Base-by-base conservation (phyloP, 2,329 filamentous ascomycete species). In the Botrytis tulipae region DNA sequence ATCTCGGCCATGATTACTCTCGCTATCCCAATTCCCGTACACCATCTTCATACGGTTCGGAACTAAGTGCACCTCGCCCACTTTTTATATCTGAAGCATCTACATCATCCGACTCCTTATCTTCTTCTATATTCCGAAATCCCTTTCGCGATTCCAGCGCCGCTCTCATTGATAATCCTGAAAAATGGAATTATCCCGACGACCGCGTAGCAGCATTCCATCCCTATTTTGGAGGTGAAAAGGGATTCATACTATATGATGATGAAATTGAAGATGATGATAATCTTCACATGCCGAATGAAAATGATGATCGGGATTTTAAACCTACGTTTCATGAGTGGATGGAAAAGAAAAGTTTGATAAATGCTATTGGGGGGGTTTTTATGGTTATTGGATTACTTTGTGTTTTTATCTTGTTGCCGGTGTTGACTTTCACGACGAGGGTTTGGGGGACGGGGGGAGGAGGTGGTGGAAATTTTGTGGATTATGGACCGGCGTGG, bases 261-360 rank as follows among this genome's bases (percentile, higher is more conserved):
- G 83, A 87, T 74, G 83, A 87, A 74, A 82, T 84, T 66, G 87
- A 88, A 77, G 83, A 83, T 40, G 87, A 88, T 75, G 87, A 88
- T 75, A 84, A 85, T 40, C 83, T 87, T 80, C 87, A 88, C 74
- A 85, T 86, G 82, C 86, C 87, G 16, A 81, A 82, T 65, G 84
- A 84, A 67, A 85, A 87, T 75, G 86, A 87, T 74, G 85, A 87
- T 74, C 81, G 72, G 14, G 73, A 42, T 9, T 83, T 73, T 80
- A 86, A 82, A 75, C 79, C 84, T 12, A 82, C 78, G 25, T 80
- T 82, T 74, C 82, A 80, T 67, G 85, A 87, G 35, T 84, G 84
- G 75, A 85, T 86, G 69, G 80, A 82, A 12, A 81, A 81, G 65
- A 82, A 83, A 20, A 84, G 83, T 69, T 80, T 86, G 66, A 78